Evolutionary conservation across 176 grass and related monocot genomes (phyloP).

Genomic region (Oryza glumipatula): DNA sequence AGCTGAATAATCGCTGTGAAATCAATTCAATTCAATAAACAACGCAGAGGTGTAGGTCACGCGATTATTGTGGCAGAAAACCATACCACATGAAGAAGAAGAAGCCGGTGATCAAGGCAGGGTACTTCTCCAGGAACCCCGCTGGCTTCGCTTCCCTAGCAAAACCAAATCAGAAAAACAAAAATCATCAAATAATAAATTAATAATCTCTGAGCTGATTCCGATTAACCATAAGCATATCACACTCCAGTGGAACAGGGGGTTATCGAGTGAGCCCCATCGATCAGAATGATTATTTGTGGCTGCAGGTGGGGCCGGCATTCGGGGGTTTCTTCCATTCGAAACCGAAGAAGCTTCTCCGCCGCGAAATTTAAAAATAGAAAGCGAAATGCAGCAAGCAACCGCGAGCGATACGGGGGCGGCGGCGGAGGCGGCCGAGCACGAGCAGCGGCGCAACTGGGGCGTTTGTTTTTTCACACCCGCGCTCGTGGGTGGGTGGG

Average conservation of each 20-base stretch:
- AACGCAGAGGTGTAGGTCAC: background rate
- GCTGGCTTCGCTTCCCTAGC: constrained; percentile 61
- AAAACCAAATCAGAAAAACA: background rate
- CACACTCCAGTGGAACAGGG: background rate
- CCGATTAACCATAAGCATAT: background rate
- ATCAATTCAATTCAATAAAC: background rate
- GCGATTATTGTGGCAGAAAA: background rate
- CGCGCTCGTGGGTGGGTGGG: background rate
- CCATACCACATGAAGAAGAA: constrained; percentile 99
- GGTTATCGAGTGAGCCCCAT: background rate
- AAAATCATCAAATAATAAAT: background rate
- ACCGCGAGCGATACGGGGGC: background rate
- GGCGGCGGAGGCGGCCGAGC: background rate
- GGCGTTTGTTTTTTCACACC: background rate
- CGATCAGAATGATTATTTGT: background rate
- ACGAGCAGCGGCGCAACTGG: background rate
- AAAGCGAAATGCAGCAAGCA: background rate
- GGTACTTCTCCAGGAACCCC: constrained; percentile 71
- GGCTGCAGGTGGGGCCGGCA: constrained; percentile 16
- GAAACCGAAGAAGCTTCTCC: background rate
- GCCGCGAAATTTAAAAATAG: background rate
- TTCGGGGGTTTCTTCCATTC: background rate
- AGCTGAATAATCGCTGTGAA: background rate
- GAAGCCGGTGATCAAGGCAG: constrained; percentile 83
- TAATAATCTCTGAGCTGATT: no score